Conservation (phyloP, 2,329 filamentous ascomycete genomes). For the Fusarium devonianum region DNA sequence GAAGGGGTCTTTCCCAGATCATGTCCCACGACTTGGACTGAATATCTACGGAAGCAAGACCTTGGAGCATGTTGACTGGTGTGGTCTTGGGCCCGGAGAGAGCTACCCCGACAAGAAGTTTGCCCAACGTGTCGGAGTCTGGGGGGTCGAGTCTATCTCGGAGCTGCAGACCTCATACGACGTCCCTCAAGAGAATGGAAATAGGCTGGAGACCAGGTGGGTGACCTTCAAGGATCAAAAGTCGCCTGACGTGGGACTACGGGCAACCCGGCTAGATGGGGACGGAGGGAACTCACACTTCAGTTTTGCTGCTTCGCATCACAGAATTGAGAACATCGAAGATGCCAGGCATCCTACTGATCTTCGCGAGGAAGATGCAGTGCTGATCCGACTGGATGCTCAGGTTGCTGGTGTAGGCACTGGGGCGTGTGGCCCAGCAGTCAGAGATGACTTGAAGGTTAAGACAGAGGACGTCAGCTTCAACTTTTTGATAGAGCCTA, state of each 20-base stretch:
- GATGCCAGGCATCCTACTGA: conserved; percentile 70
- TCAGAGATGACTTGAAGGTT: conserved; percentile 54
- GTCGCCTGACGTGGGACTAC: conserved; percentile 26
- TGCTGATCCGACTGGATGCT: conserved; percentile 53
- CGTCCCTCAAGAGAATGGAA: conserved; percentile 72
- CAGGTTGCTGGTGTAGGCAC: conserved; percentile 59
- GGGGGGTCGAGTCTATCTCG: conserved; percentile 49
- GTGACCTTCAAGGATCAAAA: conserved; percentile 48
- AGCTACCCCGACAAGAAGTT: conserved; percentile 68
- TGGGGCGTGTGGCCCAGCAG: conserved; percentile 57
- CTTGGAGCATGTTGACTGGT: conserved; percentile 62
- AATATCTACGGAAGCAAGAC: conserved; percentile 58
- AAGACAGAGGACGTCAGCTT: conserved; percentile 52
- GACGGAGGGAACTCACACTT: conserved; percentile 38
- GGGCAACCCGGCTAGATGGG: conserved; percentile 29
- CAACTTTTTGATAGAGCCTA: conserved; percentile 50
- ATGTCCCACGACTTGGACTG: conserved; percentile 68
- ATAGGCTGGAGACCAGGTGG: conserved; percentile 67
- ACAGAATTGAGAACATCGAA: conserved; percentile 60
- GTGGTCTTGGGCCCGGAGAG: conserved; percentile 69
- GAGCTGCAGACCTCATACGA: conserved; percentile 67
- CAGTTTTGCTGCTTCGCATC: conserved; percentile 64
- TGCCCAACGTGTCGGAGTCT: conserved; percentile 62
- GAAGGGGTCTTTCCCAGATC: conserved; percentile 58
- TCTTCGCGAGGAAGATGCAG: conserved; percentile 58